Percentiles rank a stretch among this genome's conserved stretches.
Evolutionary conservation across 2,329 filamentous ascomycete species (phyloP).

Genomic region (Diaporthe humulicola): DNA sequence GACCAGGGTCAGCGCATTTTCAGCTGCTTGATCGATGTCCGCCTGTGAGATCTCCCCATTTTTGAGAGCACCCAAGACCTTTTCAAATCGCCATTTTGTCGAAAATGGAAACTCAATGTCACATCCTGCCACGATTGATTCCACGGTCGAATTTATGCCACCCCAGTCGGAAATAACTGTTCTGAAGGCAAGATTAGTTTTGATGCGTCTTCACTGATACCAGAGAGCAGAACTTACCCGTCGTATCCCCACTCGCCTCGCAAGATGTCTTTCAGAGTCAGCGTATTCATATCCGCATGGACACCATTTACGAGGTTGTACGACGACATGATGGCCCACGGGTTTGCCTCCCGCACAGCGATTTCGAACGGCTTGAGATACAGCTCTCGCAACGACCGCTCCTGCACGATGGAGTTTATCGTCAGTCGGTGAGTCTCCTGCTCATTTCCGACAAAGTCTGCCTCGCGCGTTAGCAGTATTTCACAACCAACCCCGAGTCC

Average conservation of each 20-base stretch:
- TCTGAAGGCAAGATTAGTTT: constrained; percentile 50
- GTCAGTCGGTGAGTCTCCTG: constrained; percentile 77
- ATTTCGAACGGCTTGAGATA: constrained; percentile 84
- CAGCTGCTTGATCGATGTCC: constrained; percentile 69
- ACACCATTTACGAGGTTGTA: constrained; percentile 77
- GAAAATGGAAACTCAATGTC: constrained; percentile 72
- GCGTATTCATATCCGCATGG: constrained; percentile 69
- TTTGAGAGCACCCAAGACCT: constrained; percentile 66
- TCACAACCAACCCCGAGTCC: constrained; percentile 28
- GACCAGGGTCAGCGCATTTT: constrained; percentile 71
- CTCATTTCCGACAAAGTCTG: constrained; percentile 79
- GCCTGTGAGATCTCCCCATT: constrained; percentile 60
- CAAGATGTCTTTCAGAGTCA: constrained; percentile 69
- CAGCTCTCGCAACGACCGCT: constrained; percentile 76
- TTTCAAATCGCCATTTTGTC: constrained; percentile 67
- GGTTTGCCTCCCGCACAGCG: constrained; percentile 76
- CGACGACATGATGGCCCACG: constrained; percentile 78
- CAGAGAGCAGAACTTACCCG: constrained; percentile 55
- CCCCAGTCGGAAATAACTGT: constrained; percentile 72
- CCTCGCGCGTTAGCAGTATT: constrained; percentile 31
- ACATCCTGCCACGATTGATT: constrained; percentile 67
- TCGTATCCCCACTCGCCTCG: constrained; percentile 74
- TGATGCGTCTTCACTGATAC: constrained; percentile 26
- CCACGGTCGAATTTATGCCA: constrained; percentile 68
- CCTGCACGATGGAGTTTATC: constrained; percentile 73